phyloP scores from a whole-genome alignment of 768 basidiomycete genomes.

The Lentinula raphanica region DNA sequence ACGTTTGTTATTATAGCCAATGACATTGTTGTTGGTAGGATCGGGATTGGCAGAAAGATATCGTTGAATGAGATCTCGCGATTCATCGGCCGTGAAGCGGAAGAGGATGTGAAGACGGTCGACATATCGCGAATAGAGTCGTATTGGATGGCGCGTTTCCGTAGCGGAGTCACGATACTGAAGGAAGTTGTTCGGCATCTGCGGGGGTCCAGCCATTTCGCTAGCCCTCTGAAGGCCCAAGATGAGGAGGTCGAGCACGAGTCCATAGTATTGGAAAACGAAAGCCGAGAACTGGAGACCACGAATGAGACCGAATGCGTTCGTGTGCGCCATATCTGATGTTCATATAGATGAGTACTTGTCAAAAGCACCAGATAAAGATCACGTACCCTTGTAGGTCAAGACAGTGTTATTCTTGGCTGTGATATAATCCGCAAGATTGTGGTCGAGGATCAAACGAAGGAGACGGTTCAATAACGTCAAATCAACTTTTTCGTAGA shows the following conservation, averaged over 20 bases:
- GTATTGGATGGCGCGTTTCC: constrained; percentile 96
- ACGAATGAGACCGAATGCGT: constrained; percentile 94
- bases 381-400: constrained; percentile 70
- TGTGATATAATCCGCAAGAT: constrained; percentile 98
- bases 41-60: constrained; percentile 97
- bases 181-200: constrained; percentile 97
- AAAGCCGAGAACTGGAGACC: constrained; percentile 98
- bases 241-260: constrained; percentile 92
- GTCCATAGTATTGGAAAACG: constrained; percentile 98
- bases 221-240: constrained; percentile 96
- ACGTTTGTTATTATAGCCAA: constrained; percentile 98
- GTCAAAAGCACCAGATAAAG: background rate
- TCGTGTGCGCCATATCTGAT: constrained; percentile 91
- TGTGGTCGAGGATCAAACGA: constrained; percentile 96
- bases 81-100: constrained; percentile 96
- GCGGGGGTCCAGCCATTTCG: constrained; percentile 98
- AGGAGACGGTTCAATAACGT: constrained; percentile 93
- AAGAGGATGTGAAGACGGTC: constrained; percentile 94
- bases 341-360: constrained; percentile 5
- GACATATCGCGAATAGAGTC: constrained; percentile 94
- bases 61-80: constrained; percentile 94
- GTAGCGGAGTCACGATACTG: constrained; percentile 94
- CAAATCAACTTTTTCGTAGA: constrained; percentile 98
- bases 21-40: constrained; percentile 98
- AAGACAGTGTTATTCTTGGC: constrained; percentile 96